Evolutionary conservation across 495 filamentous ascomycete species (phyloP).

Genomic region (Symbiotaphrina buchneri): DNA sequence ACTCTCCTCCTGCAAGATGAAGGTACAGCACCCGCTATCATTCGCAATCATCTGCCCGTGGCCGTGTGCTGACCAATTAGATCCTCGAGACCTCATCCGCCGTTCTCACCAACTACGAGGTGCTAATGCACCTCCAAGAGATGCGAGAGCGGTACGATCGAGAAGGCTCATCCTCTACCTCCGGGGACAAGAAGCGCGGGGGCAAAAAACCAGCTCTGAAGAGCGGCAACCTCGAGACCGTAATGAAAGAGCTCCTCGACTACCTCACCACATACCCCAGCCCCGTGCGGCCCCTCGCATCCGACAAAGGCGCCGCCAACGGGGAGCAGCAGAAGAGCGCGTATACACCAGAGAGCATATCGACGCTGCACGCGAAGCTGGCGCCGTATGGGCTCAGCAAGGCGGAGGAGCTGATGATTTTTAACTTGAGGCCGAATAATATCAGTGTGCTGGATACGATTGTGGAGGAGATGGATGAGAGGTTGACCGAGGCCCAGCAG

Average conservation of each 20-base stretch:
- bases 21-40: no score
- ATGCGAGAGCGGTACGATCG: constrained; percentile 7
- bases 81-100: constrained; percentile 40
- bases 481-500: constrained; percentile 15
- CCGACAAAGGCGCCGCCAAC: no score
- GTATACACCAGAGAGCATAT: constrained; percentile 10
- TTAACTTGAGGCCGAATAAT: constrained; percentile 26
- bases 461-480: constrained; percentile 23
- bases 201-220: constrained; percentile 10
- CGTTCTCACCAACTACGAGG: constrained; percentile 41
- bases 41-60: no score
- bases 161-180: no score
- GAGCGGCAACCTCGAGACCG: constrained; percentile 20
- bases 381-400: constrained; percentile 31
- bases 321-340: no score
- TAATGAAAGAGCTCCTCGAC: constrained; percentile 17
- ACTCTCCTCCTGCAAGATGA: no score
- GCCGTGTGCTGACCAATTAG: no score
- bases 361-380: constrained; percentile 18
- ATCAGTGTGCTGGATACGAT: constrained; percentile 19
- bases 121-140: constrained; percentile 29
- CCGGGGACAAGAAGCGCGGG: no score
- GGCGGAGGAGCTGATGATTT: constrained; percentile 38
- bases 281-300: constrained; percentile 11
- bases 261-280: constrained; percentile 11